Conservation (phyloP, 768 basidiomycete species). For the Russula compacta region DNA sequence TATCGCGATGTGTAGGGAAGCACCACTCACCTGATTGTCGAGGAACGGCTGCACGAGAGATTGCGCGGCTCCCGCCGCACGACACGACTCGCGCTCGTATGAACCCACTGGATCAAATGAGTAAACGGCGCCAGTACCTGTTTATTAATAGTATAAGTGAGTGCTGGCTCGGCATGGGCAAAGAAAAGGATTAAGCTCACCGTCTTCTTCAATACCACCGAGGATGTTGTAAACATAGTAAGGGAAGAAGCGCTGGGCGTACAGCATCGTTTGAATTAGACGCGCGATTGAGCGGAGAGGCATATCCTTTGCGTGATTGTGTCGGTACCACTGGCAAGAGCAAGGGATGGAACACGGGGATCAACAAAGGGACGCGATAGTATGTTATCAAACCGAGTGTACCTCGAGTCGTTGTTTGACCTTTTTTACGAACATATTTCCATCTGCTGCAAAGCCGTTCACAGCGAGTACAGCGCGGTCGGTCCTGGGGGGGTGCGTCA, state of each 20-base stretch:
- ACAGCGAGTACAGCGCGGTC: slow-evolving; percentile 91
- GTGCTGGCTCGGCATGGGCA: slow-evolving; percentile 3
- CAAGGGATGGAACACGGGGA: not conserved
- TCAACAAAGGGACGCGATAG: not conserved
- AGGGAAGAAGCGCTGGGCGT: slow-evolving; percentile 93
- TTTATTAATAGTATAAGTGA: slow-evolving; percentile 2
- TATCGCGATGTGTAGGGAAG: not conserved
- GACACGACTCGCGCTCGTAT: slow-evolving; percentile 94
- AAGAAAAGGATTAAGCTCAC: slow-evolving; percentile 36
- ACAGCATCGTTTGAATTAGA: slow-evolving; percentile 97
- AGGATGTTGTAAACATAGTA: slow-evolving; percentile 97
- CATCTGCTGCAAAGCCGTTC: slow-evolving; percentile 96
- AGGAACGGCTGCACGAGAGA: slow-evolving; percentile 93
- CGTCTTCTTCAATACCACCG: slow-evolving; percentile 93
- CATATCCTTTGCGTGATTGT: slow-evolving; percentile 96
- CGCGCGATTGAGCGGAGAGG: slow-evolving; percentile 95
- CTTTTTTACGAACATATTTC: slow-evolving; percentile 95
- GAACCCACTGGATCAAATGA: slow-evolving; percentile 99
- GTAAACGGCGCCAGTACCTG: slow-evolving; percentile 94
- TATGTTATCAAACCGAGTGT: slow-evolving; percentile 22
- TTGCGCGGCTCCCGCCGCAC: slow-evolving; percentile 94
- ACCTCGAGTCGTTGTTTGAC: slow-evolving; percentile 95
- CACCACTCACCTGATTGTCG: slow-evolving; percentile 81
- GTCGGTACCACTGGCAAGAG: slow-evolving; percentile 79
- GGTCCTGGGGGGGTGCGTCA: slow-evolving; percentile 43